A percentile compares a stretch with the other conserved stretches of the same genome.
These are phyloP conservation scores for Wickerhamiella pararugosa DNA, from an alignment of 1,139 yeast genomes.

Conservation along the genomic window DNA sequence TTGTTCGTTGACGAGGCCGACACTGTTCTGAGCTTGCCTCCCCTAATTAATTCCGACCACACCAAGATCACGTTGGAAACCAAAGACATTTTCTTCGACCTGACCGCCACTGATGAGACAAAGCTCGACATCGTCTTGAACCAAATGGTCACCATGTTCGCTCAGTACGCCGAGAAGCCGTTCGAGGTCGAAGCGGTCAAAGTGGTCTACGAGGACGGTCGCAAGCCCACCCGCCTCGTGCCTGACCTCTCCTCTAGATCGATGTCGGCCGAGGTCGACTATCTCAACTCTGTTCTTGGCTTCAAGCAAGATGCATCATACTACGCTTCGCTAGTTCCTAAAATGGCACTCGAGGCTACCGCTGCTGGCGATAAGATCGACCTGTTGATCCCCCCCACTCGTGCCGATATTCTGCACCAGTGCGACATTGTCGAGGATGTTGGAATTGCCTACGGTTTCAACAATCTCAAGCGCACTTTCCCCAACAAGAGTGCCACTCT, in stretches of 20 bases:
- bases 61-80: slow-evolving; percentile 81
- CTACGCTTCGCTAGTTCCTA: slow-evolving; percentile 50
- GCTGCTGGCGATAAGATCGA: slow-evolving; percentile 39
- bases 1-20: slow-evolving; percentile 69
- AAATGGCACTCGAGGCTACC: slow-evolving; percentile 65
- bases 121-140: slow-evolving; percentile 84
- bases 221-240: slow-evolving; percentile 37
- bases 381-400: slow-evolving; percentile 76
- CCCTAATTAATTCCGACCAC: slow-evolving; percentile 85
- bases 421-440: slow-evolving; percentile 99
- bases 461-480: slow-evolving; percentile 69
- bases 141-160: slow-evolving; percentile 90
- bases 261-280: slow-evolving; percentile 62
- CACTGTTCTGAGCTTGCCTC: slow-evolving; percentile 85
- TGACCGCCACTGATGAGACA: slow-evolving; percentile 90
- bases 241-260: slow-evolving; percentile 60
- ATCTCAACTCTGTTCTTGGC: slow-evolving; percentile 88
- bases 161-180: slow-evolving; percentile 55
- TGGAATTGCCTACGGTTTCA: slow-evolving; percentile 91
- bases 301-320: slow-evolving; percentile 54
- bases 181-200: slow-evolving; percentile 73
- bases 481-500: slow-evolving; percentile 68
- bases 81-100: slow-evolving; percentile 77
- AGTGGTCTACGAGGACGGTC: slow-evolving; percentile 61
- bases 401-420: slow-evolving; percentile 91